phyloP scores from a whole-genome alignment of 2,329 filamentous ascomycete genomes.

The Scorias spongiosa region DNA sequence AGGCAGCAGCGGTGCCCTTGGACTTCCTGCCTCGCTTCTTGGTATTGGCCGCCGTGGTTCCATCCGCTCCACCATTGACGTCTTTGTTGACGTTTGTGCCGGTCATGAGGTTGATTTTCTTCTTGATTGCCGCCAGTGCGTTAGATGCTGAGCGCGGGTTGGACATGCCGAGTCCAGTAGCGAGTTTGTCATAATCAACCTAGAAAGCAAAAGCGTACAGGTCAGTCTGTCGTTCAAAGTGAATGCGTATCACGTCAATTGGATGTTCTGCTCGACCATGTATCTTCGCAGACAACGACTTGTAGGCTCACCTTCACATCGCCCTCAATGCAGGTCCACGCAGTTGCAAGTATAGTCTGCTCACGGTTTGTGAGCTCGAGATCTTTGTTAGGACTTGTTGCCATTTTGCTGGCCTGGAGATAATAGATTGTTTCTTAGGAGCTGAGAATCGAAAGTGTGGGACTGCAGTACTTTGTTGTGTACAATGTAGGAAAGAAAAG shows the following conservation, averaged over 20 bases:
- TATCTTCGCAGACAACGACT: no score
- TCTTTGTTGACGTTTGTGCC: slow-evolving; percentile 1
- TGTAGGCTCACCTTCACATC: slow-evolving; percentile 9
- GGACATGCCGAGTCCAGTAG: slow-evolving; percentile 8
- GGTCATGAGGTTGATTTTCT: slow-evolving; percentile 13
- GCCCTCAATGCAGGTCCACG: slow-evolving; percentile 9
- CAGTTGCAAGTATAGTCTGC: slow-evolving; percentile 8
- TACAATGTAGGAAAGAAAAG: no score
- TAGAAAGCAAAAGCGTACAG: slow-evolving; percentile 1
- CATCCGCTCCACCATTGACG: neutral
- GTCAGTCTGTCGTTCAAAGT: neutral
- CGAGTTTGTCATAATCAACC: slow-evolving; percentile 15
- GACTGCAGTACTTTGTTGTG: no score
- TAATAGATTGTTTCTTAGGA: no score
- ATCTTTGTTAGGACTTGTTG: no score
- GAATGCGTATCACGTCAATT: neutral
- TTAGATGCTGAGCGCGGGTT: slow-evolving; percentile 16
- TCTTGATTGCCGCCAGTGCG: slow-evolving; percentile 19
- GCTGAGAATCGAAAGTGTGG: no score
- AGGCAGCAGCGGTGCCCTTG: slow-evolving; percentile 1
- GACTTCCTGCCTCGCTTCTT: slow-evolving; percentile 5
- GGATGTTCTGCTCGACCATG: no score
- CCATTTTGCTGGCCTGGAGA: no score
- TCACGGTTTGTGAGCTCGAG: slow-evolving; percentile 9
- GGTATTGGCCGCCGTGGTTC: slow-evolving; percentile 1